Evolutionary conservation across 108 stramenopile species (phyloP), one percentile per base, ranked within the genome.

Genomic region (Cyclotella sp.): DNA sequence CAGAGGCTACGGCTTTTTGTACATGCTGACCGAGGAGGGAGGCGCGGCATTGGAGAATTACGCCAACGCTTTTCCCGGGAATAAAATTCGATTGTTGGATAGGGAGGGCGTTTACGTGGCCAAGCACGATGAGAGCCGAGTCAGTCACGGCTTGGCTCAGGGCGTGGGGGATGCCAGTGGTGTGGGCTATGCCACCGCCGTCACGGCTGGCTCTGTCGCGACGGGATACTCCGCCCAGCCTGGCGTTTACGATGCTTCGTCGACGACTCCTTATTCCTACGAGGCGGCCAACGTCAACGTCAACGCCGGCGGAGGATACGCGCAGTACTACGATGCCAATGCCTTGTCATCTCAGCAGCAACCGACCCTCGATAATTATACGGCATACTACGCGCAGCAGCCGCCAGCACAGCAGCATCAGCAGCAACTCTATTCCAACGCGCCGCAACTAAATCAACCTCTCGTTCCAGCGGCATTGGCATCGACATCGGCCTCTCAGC

Each of bases 1-100:
- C 44, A 77, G 73, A 60, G 84, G 84, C 45, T 81, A 81, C 39
- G 84, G 84, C 45, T 85, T 85, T 51, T 41, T 85, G 13, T 81
- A 60, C 76, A 85, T 85, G 84, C 29, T 76, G 19, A 76, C 81
- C 26, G 44, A 69, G 63, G 42, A 66, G 16, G 76, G 76, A 28
- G 64, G 75, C 21, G 14, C 30, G 8, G 77, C 76, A 0, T 59
- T 85, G 24, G 84, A 85, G 41, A 47, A 42, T 10, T 75, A 77
- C 39, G 81, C 67, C 41, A 71, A 71, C 43, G 62, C 81, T 3
- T 82, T 76, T 60, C 72, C 79, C 0, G 64, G 46, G 21, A 82
- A 82, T 65, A 82, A 82, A 40, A 82, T 82, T 49, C 27, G 27
- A 1, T 61, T 82, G 75, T 3, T 77, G 70, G 81, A 68, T 0